phyloP scores from a whole-genome alignment of 306 rosid genomes.

The Pyrus bretschneideri region DNA sequence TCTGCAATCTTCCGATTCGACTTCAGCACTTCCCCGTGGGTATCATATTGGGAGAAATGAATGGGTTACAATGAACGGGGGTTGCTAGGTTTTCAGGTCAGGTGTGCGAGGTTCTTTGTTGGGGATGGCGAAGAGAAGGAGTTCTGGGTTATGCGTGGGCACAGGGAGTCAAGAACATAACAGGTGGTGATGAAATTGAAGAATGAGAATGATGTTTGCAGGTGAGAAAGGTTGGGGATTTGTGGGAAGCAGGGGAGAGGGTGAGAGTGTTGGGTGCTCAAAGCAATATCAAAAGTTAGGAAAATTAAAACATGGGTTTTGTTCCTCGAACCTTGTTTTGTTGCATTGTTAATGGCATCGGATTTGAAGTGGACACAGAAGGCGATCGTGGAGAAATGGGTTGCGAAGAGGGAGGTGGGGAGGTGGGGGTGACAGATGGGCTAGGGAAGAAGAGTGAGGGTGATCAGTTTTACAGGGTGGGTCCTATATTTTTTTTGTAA shows the following conservation, averaged over 20 bases:
- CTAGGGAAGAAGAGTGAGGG: too few relatives aligned
- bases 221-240: constrained; percentile 61
- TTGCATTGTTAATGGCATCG: too few relatives aligned
- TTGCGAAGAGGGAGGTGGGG: too few relatives aligned
- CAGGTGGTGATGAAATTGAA: constrained; percentile 62
- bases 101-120: constrained; percentile 70
- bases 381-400: too few relatives aligned
- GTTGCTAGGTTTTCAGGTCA: constrained; percentile 62
- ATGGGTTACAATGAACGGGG: constrained; percentile 69
- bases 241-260: constrained; percentile 60
- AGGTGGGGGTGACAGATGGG: too few relatives aligned
- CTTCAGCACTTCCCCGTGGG: constrained; percentile 38
- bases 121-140: constrained; percentile 33
- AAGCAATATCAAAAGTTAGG: too few relatives aligned
- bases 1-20: constrained; percentile 47
- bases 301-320: too few relatives aligned
- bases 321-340: too few relatives aligned
- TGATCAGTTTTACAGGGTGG: too few relatives aligned
- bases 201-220: constrained; percentile 25
- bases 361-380: too few relatives aligned
- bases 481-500: too few relatives aligned
- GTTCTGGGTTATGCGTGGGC: constrained; percentile 87
- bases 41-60: constrained; percentile 51
- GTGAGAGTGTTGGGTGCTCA: constrained; percentile 4
- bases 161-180: constrained; percentile 68